These are phyloP conservation scores for Camellia japonica DNA, from an alignment of 148 eudicot species.

Conservation along the genomic window DNA sequence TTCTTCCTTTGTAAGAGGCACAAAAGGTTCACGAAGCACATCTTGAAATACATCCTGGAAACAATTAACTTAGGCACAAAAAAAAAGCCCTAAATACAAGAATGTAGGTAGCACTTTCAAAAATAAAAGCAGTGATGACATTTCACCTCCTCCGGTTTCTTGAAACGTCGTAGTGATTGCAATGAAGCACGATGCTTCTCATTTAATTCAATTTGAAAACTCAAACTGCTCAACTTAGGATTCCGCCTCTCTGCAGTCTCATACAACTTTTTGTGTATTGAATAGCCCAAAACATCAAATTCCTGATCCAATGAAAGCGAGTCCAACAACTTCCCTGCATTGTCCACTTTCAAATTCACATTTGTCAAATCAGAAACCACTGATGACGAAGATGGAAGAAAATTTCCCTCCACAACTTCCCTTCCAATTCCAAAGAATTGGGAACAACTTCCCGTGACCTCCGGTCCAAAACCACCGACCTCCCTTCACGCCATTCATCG, in stretches of 20 bases:
- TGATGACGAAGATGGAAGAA: constrained; percentile 31
- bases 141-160: constrained; percentile 49
- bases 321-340: constrained; percentile 30
- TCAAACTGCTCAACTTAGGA: constrained; percentile 28
- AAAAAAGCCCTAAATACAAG: constrained; percentile 12
- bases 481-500: constrained; percentile 28
- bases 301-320: constrained; percentile 23
- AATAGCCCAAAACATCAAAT: constrained; percentile 13
- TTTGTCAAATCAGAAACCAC: constrained; percentile 30
- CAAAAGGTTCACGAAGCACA: constrained; percentile 50
- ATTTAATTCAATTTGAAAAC: constrained; percentile 34
- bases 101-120: background rate
- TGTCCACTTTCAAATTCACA: constrained; percentile 26
- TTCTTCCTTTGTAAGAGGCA: constrained; percentile 70
- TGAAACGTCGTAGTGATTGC: constrained; percentile 29
- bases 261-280: constrained; percentile 42
- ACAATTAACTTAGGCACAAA: constrained; percentile 10
- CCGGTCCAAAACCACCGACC: constrained; percentile 24
- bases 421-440: constrained; percentile 19
- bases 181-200: constrained; percentile 27
- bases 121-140: background rate
- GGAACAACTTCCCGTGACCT: constrained; percentile 16
- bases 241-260: constrained; percentile 36
- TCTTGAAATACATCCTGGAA: constrained; percentile 36
- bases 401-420: constrained; percentile 25